Evolutionary conservation across 2,329 filamentous ascomycete genomes (phyloP).

Genomic region (Leptographium galeiforme): DNA sequence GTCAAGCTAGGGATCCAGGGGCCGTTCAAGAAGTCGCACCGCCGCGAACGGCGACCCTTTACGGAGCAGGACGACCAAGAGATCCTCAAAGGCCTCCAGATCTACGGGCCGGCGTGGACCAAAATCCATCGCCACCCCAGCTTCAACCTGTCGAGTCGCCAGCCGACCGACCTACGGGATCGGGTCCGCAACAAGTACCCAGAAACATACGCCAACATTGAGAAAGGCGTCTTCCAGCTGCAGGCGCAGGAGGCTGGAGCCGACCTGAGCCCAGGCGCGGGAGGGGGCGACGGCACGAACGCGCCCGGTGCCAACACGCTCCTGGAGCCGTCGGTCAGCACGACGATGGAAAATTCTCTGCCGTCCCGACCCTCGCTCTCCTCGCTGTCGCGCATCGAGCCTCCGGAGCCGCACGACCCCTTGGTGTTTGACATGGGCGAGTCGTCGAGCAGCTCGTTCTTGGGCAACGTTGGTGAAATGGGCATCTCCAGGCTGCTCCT

Average conservation of each 20-base stretch:
- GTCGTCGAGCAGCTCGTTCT: constrained; percentile 22
- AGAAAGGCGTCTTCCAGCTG: constrained; percentile 37
- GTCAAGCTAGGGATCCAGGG: constrained; percentile 43
- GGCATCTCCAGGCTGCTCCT: constrained; percentile 46
- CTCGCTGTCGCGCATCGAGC: constrained; percentile 17
- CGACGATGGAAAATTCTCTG: constrained; percentile 32
- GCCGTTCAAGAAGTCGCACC: constrained; percentile 48
- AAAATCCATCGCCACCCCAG: constrained; percentile 47
- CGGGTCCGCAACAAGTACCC: constrained; percentile 52
- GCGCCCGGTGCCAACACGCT: constrained; percentile 23
- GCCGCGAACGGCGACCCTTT: constrained; percentile 47
- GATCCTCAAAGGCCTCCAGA: constrained; percentile 45
- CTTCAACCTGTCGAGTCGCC: constrained; percentile 43
- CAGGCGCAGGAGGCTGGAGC: constrained; percentile 19
- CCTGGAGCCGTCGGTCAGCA: constrained; percentile 38
- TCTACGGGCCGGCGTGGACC: constrained; percentile 51
- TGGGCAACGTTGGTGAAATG: constrained; percentile 40
- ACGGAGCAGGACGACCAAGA: constrained; percentile 49
- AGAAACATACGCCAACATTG: constrained; percentile 40
- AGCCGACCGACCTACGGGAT: constrained; percentile 51
- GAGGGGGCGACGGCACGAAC: neutral
- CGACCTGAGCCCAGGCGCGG: neutral
- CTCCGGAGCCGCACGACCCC: constrained; percentile 15
- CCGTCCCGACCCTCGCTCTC: constrained; percentile 27
- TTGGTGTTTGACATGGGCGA: constrained; percentile 32